Evolutionary conservation across 179 eudicot species (phyloP).

Genomic region (Silene coronaria): DNA sequence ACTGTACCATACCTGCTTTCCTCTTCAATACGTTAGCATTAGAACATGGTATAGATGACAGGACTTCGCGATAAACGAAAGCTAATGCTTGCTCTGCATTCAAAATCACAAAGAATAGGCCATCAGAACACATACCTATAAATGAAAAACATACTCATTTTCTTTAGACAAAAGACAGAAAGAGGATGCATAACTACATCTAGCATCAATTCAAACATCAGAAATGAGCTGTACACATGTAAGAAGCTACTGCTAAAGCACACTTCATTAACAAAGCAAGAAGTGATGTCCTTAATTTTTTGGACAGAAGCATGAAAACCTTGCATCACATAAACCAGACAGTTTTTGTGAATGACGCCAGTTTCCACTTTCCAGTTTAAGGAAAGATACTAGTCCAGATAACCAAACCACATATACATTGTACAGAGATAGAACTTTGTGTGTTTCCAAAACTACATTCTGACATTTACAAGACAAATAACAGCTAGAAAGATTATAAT

Average conservation of each 20-base stretch:
- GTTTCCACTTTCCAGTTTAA: not conserved
- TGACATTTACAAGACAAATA: not conserved
- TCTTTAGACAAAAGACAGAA: not conserved
- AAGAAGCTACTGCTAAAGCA: not conserved
- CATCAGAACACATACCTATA: not conserved
- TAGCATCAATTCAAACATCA: not conserved
- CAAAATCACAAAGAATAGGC: constrained; percentile 15
- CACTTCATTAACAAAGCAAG: not conserved
- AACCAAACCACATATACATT: not conserved
- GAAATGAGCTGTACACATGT: not conserved
- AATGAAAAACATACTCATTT: not conserved
- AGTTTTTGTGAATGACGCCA: not conserved
- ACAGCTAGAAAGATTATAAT: not conserved
- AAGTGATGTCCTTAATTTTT: not conserved
- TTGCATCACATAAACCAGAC: not conserved
- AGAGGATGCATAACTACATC: not conserved
- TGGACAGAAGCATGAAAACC: not conserved
- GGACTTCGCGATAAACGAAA: constrained; percentile 83
- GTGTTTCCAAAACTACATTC: not conserved
- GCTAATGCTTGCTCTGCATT: constrained; percentile 67
- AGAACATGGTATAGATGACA: constrained; percentile 30
- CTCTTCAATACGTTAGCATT: constrained; percentile 56
- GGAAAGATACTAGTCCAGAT: not conserved
- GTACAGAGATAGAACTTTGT: not conserved
- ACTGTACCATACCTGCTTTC: constrained; percentile 83